Conservation (phyloP, 1,284 basidiomycete genomes). For the Boletus calvinii region DNA sequence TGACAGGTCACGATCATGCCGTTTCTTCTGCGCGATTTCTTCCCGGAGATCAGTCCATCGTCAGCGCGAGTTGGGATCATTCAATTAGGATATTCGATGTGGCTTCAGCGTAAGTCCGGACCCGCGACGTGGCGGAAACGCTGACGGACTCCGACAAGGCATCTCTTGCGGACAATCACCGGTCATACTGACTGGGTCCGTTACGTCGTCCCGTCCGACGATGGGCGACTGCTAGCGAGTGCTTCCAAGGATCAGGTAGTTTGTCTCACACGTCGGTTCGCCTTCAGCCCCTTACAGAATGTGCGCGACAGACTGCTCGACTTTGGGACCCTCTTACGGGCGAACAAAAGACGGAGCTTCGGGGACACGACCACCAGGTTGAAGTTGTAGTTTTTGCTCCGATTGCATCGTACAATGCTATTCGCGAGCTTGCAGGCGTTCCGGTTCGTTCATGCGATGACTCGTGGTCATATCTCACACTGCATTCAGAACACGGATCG, state of each 20-base stretch:
- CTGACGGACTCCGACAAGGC: conserved; percentile 38
- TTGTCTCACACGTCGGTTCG: conserved; percentile 4
- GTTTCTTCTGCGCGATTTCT: conserved; percentile 84
- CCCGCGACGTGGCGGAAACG: conserved; percentile 2
- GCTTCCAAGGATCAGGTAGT: conserved; percentile 84
- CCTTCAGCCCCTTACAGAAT: conserved; percentile 2
- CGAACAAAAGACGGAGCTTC: conserved; percentile 78
- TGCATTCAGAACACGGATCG: conserved; percentile 43
- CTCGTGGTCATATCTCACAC: conserved; percentile 9
- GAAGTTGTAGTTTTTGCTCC: conserved; percentile 86
- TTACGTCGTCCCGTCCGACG: conserved; percentile 67
- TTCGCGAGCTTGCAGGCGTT: conserved; percentile 76
- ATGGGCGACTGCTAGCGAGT: conserved; percentile 74
- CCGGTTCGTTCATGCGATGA: conserved; percentile 41
- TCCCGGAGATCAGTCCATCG: conserved; percentile 79
- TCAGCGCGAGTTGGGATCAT: conserved; percentile 85
- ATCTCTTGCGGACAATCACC: conserved; percentile 56
- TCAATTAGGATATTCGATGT: conserved; percentile 88
- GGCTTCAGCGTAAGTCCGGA: conserved; percentile 64
- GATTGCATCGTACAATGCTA: conserved; percentile 65
- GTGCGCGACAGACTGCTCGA: conserved; percentile 63
- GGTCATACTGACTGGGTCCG: conserved; percentile 66
- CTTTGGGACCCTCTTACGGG: conserved; percentile 79
- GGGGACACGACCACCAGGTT: conserved; percentile 88
- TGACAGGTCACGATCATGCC: conserved; percentile 89